Evolutionary conservation across 306 rosid genomes (phyloP).

Genomic region (Cercis canadensis): DNA sequence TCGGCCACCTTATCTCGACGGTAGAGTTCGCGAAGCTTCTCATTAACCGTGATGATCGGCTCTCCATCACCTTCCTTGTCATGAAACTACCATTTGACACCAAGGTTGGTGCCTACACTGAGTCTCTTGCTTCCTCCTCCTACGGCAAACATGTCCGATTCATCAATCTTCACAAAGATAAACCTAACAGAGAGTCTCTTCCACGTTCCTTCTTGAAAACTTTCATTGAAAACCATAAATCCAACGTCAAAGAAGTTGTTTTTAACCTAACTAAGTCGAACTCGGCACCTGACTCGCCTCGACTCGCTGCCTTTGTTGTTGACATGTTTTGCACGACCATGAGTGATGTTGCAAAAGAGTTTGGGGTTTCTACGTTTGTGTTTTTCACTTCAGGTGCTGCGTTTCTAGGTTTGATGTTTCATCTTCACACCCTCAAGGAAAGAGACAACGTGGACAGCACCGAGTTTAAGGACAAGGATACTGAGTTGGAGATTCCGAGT

Average conservation of each 20-base stretch:
- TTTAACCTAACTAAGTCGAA: conserved; percentile 4
- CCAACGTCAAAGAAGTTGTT: conserved; percentile 37
- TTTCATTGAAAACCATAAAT: conserved; percentile 34
- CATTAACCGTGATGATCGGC: conserved; percentile 40
- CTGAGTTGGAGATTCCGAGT: conserved; percentile 34
- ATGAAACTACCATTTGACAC: conserved; percentile 27
- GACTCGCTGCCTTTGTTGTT: conserved; percentile 59
- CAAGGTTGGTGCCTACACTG: background rate
- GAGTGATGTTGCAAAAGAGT: conserved; percentile 58
- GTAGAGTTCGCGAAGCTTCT: conserved; percentile 62
- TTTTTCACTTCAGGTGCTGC: conserved; percentile 51
- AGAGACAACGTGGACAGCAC: conserved; percentile 8
- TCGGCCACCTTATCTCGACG: conserved; percentile 48
- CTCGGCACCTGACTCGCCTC: conserved; percentile 20
- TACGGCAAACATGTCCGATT: conserved; percentile 33
- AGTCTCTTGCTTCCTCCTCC: conserved; percentile 9
- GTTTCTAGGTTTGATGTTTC: conserved; percentile 42
- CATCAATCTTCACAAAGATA: conserved; percentile 39
- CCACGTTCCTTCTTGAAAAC: background rate
- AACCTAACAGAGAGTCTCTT: background rate
- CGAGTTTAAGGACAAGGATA: conserved; percentile 5
- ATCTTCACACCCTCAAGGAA: conserved; percentile 46
- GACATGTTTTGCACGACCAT: conserved; percentile 66
- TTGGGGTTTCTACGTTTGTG: conserved; percentile 52
- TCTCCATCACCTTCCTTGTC: conserved; percentile 50